phyloP scores from a whole-genome alignment of 169 alveolate species.

The Plasmodium cynomolgi region DNA sequence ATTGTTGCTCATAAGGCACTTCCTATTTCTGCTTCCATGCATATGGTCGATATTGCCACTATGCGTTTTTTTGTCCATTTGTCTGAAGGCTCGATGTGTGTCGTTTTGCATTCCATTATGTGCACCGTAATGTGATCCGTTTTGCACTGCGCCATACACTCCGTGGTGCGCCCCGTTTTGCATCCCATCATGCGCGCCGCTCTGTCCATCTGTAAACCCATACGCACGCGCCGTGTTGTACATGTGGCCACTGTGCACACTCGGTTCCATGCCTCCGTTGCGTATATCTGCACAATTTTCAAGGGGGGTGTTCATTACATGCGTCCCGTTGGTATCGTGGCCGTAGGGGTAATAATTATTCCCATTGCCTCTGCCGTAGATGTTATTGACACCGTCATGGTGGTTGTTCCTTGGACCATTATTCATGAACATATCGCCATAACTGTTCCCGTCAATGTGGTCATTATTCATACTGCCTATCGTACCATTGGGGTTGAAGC shows the following conservation, averaged over 20 bases:
- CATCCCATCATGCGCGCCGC: background rate
- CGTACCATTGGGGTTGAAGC: background rate
- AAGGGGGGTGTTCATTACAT: background rate
- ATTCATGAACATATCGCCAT: background rate
- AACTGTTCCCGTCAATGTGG: background rate
- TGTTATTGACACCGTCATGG: background rate
- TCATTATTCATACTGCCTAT: background rate
- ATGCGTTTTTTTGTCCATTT: background rate
- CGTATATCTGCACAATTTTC: background rate
- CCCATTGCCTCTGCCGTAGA: background rate
- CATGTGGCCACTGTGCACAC: background rate
- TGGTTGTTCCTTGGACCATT: background rate
- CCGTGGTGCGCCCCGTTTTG: background rate
- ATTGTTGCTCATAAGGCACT: background rate
- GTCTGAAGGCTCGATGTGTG: background rate
- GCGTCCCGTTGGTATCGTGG: background rate
- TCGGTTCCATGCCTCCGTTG: background rate
- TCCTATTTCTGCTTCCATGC: conserved; percentile 19
- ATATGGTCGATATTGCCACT: background rate
- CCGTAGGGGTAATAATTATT: background rate
- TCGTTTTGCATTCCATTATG: background rate
- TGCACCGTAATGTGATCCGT: background rate
- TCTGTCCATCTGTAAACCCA: background rate
- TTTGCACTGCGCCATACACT: background rate
- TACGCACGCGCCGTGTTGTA: background rate